Evolutionary conservation across 176 grass and related monocot genomes (phyloP), one percentile per base, ranked within the genome.

Genomic region (Carex littledalei): DNA sequence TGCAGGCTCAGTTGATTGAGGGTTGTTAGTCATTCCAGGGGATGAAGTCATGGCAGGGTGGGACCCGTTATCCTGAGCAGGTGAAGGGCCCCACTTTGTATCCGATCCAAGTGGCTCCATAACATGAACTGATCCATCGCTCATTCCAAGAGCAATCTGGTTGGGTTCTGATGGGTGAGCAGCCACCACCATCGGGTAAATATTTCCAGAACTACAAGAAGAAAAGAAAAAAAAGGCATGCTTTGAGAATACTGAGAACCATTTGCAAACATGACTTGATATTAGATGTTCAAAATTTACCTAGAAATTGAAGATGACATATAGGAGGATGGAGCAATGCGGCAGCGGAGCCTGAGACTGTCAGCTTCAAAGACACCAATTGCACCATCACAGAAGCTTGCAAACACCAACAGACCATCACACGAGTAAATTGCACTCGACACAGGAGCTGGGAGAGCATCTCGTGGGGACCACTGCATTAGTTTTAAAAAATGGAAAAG

Each of bases 361-460:
- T 99, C 91, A 0, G 89, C 90, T 91, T 99, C 97, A n/a, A 99
- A 99, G 41, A 99, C 93, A 89, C 97, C 97, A 83, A 99, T 57
- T 72, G 97, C 93, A 54, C 93, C 97, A 87, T 99, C 97, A 18
- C 91, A 91, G 78, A 99, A 99, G 67, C 87, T 88, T 56, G 97
- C 87, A 15, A 91, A 99, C 26, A 99, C 76, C 79, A 94, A 85
- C 20, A 90, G 77, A 86, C 93, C 91, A 41, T 99, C 97, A 26
- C 97, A 99, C 0, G 97, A 99, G 87, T 99, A 99, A 90, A 99
- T 94, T 63, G 97, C 97, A 88, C 90, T 94, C 1, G 97, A 96
- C 84, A 99, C 86, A 64, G 97, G 97, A 83, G 93, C 93, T 65
- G 88, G 89, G 18, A 99, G 91, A 67, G 87, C 84, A 57, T 96